Percentiles rank a stretch among this genome's conserved stretches.
phyloP scores from a whole-genome alignment of 805 yeast species.

The Teunomyces barrocoloradensis region DNA sequence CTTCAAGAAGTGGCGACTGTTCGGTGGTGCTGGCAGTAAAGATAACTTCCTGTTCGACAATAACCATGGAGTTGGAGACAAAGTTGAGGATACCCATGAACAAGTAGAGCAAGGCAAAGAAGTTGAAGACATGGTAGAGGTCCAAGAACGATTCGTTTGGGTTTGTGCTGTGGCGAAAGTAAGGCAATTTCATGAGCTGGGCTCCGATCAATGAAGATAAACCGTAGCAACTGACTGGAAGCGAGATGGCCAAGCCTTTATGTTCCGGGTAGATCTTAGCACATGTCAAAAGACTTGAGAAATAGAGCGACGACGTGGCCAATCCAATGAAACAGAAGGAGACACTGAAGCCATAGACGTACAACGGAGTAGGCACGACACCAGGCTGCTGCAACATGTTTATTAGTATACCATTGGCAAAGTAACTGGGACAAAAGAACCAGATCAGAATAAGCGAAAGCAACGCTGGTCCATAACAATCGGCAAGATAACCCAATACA shows the following conservation, averaged over 20 bases:
- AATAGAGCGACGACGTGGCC: slow-evolving; percentile 72
- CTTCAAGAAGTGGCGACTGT: slow-evolving; percentile 25
- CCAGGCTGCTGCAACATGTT: not conserved
- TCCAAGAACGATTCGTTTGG: slow-evolving; percentile 32
- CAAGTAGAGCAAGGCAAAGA: slow-evolving; percentile 53
- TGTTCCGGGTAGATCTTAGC: slow-evolving; percentile 78
- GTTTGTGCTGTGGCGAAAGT: slow-evolving; percentile 25
- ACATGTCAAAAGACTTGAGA: slow-evolving; percentile 71
- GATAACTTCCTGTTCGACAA: slow-evolving; percentile 51
- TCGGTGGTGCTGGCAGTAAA: slow-evolving; percentile 25
- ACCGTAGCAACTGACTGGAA: slow-evolving; percentile 89
- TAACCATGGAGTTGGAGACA: slow-evolving; percentile 61
- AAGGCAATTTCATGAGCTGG: slow-evolving; percentile 48
- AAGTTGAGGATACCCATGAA: slow-evolving; percentile 59
- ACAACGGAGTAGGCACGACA: slow-evolving; percentile 2
- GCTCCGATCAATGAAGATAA: slow-evolving; percentile 74
- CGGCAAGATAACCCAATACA: slow-evolving; percentile 75
- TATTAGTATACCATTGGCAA: slow-evolving; percentile 31
- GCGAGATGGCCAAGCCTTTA: slow-evolving; percentile 78
- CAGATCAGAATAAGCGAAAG: slow-evolving; percentile 59
- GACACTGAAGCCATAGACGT: slow-evolving; percentile 32
- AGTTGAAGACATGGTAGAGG: slow-evolving; percentile 50
- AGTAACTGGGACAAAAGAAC: slow-evolving; percentile 69
- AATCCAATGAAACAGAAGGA: slow-evolving; percentile 62
- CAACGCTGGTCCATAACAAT: slow-evolving; percentile 78